Evolutionary conservation across 2,329 filamentous ascomycete species (phyloP).

Genomic region (Diaporthe vexans): DNA sequence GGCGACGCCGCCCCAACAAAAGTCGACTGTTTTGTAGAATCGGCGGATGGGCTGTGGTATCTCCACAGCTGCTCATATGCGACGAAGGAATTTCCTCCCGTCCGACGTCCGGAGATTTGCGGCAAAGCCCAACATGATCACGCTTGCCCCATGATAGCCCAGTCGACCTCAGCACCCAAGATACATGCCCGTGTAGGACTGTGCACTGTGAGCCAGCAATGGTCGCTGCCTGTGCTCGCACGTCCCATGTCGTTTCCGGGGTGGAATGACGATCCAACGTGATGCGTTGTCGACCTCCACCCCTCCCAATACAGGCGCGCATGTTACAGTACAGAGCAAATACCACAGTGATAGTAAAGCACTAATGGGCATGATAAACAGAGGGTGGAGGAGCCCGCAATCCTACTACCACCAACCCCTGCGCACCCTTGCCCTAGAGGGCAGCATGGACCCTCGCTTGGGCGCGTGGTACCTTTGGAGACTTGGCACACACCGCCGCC

Average conservation of each 20-base stretch:
- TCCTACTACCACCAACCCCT: constrained; percentile 24
- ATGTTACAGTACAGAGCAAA: constrained; percentile 17
- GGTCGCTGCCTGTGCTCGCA: constrained; percentile 24
- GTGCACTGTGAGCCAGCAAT: constrained; percentile 10
- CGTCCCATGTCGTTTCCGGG: constrained; percentile 28
- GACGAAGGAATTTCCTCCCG: constrained; percentile 3
- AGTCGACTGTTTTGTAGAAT: background rate
- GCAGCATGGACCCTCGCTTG: constrained; percentile 22
- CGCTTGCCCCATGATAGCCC: constrained; percentile 1
- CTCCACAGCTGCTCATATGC: constrained; percentile 24
- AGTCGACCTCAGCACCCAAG: background rate
- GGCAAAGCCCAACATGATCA: constrained; percentile 10
- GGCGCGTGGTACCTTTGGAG: constrained; percentile 27
- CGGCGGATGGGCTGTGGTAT: background rate
- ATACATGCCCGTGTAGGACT: constrained; percentile 5
- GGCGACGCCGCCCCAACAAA: constrained; percentile 29
- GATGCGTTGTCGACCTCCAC: constrained; percentile 37
- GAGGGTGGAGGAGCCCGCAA: constrained; percentile 21
- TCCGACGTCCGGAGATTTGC: constrained; percentile 10
- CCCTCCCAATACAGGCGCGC: constrained; percentile 5
- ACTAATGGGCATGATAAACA: constrained; percentile 15
- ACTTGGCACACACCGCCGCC: constrained; percentile 28
- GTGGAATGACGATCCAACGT: constrained; percentile 34
- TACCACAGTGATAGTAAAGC: constrained; percentile 12
- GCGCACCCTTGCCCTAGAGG: background rate